Percentiles rank a stretch among this genome's conserved stretches.
phyloP scores from a whole-genome alignment of 2,329 filamentous ascomycete species.

The Microcyclospora pomicola region DNA sequence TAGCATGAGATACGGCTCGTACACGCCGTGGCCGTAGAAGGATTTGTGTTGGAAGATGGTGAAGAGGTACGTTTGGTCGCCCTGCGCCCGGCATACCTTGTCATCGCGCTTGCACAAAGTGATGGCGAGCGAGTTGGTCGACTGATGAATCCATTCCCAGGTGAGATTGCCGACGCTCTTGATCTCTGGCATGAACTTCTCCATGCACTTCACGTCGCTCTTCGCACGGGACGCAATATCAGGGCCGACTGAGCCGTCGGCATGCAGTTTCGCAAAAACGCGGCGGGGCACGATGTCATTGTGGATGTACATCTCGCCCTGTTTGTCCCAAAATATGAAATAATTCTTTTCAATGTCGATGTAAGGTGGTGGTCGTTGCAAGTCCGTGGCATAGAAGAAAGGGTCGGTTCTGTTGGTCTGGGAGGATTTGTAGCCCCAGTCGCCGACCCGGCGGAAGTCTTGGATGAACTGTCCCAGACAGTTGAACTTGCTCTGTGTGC shows the following conservation, averaged over 20 bases:
- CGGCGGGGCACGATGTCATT: constrained; percentile 40
- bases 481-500: constrained; percentile 40
- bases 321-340: constrained; percentile 46
- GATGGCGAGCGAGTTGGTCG: constrained; percentile 44
- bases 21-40: constrained; percentile 36
- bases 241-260: constrained; percentile 34
- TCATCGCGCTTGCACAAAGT: constrained; percentile 41
- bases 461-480: constrained; percentile 46
- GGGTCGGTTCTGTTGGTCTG: constrained; percentile 1
- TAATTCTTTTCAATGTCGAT: constrained; percentile 45
- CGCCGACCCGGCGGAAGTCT: constrained; percentile 39
- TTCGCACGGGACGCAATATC: constrained; percentile 30
- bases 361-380: constrained; percentile 37
- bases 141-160: constrained; percentile 36
- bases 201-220: constrained; percentile 35
- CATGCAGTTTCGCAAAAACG: constrained; percentile 33
- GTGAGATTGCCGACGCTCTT: too few relatives aligned
- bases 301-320: constrained; percentile 36
- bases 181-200: constrained; percentile 31
- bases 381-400: constrained; percentile 36
- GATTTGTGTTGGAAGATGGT: constrained; percentile 43
- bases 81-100: constrained; percentile 27
- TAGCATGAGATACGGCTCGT: constrained; percentile 43
- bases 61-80: constrained; percentile 41
- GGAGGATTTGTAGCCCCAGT: constrained; percentile 10